Conservation (phyloP, 176 grass and related monocot species). For the Melocanna baccifera region DNA sequence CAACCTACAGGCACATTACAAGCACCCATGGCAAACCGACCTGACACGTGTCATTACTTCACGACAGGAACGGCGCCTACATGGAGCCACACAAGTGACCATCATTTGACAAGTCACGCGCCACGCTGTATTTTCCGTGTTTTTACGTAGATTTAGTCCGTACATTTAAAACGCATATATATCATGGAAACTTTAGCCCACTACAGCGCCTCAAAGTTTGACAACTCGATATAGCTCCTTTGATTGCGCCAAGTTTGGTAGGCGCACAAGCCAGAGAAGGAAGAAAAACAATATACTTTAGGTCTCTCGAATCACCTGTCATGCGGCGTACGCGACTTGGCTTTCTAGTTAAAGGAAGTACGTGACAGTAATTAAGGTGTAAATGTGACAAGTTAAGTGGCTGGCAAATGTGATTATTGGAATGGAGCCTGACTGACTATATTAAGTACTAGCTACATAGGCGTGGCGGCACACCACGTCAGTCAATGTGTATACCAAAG, state of each 20-base stretch:
- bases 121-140: neutral
- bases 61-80: neutral
- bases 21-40: neutral
- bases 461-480: no score
- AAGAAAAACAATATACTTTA: neutral
- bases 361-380: no score
- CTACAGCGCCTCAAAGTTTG: neutral
- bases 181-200: neutral
- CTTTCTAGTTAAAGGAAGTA: neutral
- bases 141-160: neutral
- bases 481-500: no score
- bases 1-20: neutral
- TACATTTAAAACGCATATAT: neutral
- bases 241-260: conserved; percentile 32
- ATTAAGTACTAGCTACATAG: no score
- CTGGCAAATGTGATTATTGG: no score
- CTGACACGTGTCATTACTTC: neutral
- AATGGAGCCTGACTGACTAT: no score
- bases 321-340: neutral
- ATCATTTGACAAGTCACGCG: conserved; percentile 21
- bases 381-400: neutral
- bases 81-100: neutral
- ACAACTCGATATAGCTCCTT: neutral
- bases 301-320: no score
- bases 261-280: conserved; percentile 18